Evolutionary conservation across 1,284 basidiomycete genomes (phyloP).

Genomic region (Acaromyces ingoldii): DNA sequence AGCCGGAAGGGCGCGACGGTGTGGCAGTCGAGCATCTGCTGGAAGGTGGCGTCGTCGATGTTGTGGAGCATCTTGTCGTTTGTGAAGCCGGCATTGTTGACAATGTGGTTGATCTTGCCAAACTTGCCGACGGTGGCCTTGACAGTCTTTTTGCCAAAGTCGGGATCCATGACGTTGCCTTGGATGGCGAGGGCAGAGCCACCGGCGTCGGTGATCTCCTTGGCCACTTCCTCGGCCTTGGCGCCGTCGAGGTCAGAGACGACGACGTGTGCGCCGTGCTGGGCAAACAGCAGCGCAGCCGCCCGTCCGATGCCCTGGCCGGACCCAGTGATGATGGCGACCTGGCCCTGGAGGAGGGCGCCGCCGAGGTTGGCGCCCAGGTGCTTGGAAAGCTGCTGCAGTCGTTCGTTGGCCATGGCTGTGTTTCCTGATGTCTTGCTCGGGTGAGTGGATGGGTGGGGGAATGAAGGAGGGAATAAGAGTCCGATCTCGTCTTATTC

Average conservation of each 20-base stretch:
- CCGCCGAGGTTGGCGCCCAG: conserved; percentile 2
- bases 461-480: neutral
- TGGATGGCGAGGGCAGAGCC: conserved; percentile 59
- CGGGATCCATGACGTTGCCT: conserved; percentile 51
- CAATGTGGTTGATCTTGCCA: conserved; percentile 55
- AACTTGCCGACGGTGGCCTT: conserved; percentile 63
- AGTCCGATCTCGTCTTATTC: neutral
- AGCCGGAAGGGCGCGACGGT: conserved; percentile 65
- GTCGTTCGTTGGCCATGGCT: conserved; percentile 7
- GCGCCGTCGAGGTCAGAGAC: conserved; percentile 62
- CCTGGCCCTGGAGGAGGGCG: conserved; percentile 59
- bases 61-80: conserved; percentile 76
- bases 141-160: conserved; percentile 73
- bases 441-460: too few relatives aligned
- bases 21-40: conserved; percentile 75
- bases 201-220: conserved; percentile 62
- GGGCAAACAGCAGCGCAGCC: conserved; percentile 70
- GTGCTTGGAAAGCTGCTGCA: conserved; percentile 3
- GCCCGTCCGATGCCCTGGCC: conserved; percentile 49
- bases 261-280: conserved; percentile 79
- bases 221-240: conserved; percentile 24
- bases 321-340: conserved; percentile 75
- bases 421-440: too few relatives aligned
- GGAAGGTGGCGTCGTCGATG: conserved; percentile 73
- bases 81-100: conserved; percentile 76